Conservation (phyloP, 2,329 filamentous ascomycete species). For the Westerdykella aurantiaca region DNA sequence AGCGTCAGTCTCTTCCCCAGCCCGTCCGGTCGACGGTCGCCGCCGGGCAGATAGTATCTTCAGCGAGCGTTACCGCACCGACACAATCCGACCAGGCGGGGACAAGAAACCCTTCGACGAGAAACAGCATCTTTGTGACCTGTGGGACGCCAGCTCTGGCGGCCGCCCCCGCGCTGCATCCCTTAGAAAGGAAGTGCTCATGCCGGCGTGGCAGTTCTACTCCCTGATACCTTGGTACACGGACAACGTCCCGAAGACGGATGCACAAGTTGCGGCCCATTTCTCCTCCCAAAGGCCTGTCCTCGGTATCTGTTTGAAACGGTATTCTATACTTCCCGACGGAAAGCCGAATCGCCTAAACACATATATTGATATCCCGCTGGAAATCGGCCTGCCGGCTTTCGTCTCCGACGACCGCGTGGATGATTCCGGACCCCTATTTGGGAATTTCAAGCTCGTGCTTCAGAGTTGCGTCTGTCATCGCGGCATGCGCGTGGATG, state of each 20-base stretch:
- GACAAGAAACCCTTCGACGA: constrained; percentile 46
- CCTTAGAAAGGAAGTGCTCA: constrained; percentile 73
- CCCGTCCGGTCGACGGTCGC: constrained; percentile 31
- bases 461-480: constrained; percentile 92
- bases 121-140: constrained; percentile 43
- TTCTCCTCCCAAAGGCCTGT: constrained; percentile 78
- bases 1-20: constrained; percentile 22
- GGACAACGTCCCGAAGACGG: constrained; percentile 55
- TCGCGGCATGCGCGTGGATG: constrained; percentile 75
- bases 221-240: constrained; percentile 92
- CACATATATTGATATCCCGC: constrained; percentile 85
- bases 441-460: constrained; percentile 87
- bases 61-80: constrained; percentile 37
- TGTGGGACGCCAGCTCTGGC: constrained; percentile 28
- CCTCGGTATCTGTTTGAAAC: constrained; percentile 86
- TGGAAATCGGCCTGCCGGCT: constrained; percentile 75
- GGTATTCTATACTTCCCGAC: constrained; percentile 69
- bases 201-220: constrained; percentile 97
- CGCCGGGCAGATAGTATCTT: constrained; percentile 48
- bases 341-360: constrained; percentile 67
- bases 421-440: constrained; percentile 60
- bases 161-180: constrained; percentile 35
- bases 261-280: constrained; percentile 80
- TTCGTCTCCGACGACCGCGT: constrained; percentile 79
- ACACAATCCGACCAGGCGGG: constrained; percentile 35